Conservation (phyloP, 106 monocot species). For the Platanthera guangdongensis region DNA sequence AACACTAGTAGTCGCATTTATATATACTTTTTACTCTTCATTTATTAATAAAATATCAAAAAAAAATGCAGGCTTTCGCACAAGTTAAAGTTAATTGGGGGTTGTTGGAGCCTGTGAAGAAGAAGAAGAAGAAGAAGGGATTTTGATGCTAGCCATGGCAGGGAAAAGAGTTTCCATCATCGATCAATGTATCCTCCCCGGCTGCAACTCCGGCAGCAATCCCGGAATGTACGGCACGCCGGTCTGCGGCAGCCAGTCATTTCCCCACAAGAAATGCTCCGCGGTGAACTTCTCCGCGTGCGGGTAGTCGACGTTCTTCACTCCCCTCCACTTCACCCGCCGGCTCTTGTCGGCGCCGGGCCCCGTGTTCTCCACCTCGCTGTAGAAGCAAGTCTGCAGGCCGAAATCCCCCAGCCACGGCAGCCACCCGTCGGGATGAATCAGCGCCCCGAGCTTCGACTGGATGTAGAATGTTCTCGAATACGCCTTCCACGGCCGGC, state of each 20-base stretch:
- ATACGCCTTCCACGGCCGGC: constrained; percentile 43
- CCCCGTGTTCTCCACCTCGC: constrained; percentile 37
- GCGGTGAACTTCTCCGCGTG: constrained; percentile 27
- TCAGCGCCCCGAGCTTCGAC: constrained; percentile 21
- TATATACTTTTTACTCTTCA: no score
- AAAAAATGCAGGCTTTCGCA: no score
- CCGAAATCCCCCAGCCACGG: constrained; percentile 27
- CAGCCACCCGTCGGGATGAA: constrained; percentile 37
- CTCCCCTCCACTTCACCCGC: constrained; percentile 37
- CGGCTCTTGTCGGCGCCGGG: constrained; percentile 25
- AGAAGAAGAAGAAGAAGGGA: no score
- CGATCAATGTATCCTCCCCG: neutral
- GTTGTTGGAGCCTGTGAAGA: no score
- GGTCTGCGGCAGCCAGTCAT: constrained; percentile 21
- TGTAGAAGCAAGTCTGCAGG: constrained; percentile 29
- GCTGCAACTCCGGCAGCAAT: constrained; percentile 14
- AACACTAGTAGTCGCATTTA: no score
- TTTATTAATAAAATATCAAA: no score
- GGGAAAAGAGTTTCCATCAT: no score
- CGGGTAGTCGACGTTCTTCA: constrained; percentile 15
- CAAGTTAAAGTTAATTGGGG: no score
- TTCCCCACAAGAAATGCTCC: constrained; percentile 24
- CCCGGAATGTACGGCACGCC: constrained; percentile 32
- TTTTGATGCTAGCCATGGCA: no score
- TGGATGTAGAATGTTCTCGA: constrained; percentile 37